Percentiles rank a stretch among this genome's conserved stretches.
phyloP scores from a whole-genome alignment of 352 stramenopile genomes.

The Blastocystis sp. region DNA sequence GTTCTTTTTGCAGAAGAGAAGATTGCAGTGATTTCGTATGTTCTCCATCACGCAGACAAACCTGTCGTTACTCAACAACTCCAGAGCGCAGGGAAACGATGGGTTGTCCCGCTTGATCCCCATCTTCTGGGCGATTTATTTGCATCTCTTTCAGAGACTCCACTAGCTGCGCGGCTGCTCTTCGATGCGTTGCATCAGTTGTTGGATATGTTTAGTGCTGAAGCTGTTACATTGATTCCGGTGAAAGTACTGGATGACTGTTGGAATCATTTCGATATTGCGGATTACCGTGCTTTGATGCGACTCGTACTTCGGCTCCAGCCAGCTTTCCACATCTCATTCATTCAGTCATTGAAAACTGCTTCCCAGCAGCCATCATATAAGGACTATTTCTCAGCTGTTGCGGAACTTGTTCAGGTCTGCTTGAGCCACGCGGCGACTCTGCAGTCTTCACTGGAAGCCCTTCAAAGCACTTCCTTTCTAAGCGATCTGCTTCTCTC shows the following conservation, averaged over 20 bases:
- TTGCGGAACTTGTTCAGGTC: neutral
- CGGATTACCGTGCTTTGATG: neutral
- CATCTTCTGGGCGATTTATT: neutral
- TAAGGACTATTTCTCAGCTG: neutral
- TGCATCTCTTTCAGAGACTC: neutral
- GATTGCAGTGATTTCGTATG: neutral
- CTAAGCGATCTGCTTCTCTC: neutral
- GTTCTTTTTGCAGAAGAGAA: conserved; percentile 24
- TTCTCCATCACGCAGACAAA: neutral
- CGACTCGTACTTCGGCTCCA: neutral
- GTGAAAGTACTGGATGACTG: neutral
- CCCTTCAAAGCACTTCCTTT: neutral
- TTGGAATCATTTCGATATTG: neutral
- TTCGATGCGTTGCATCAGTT: neutral
- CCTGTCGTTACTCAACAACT: neutral
- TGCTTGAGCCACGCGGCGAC: neutral
- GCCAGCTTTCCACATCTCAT: neutral
- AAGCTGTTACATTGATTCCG: neutral
- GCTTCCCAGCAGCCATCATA: neutral
- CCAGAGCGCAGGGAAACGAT: neutral
- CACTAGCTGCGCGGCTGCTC: neutral
- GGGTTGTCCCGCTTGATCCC: neutral
- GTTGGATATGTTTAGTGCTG: neutral
- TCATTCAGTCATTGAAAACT: neutral
- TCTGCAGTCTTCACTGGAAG: neutral